Evolutionary conservation across 2,329 filamentous ascomycete species (phyloP), one percentile per base, ranked within the genome.

Genomic region (Ceratocystis eucalypticola): DNA sequence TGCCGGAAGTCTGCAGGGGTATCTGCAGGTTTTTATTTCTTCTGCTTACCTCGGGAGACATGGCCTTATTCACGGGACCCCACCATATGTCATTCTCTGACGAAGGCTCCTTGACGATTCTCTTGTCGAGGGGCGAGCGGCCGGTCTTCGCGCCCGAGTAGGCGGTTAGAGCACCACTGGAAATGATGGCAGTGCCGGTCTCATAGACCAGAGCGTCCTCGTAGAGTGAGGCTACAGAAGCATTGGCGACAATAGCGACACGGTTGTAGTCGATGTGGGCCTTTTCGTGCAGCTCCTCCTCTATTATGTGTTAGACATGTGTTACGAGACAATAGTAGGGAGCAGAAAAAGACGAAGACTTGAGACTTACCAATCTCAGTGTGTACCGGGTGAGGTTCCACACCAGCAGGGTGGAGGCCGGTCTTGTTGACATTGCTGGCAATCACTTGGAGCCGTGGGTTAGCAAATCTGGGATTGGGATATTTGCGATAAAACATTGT

Each of bases 241-340:
- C 92, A 80, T 99, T 97, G 79, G 91, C 89, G 69, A 87, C 92
- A 82, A 99, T 99, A 70, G 94, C 90, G 74, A 99, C 94, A 75
- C 91, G 89, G 79, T 97, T 89, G 77, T 97, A 99, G 83, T 99
- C 94, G 75, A 99, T 99, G 83, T 99, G 93, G 71, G 94, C 94
- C 75, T 88, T 91, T 79, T 96, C 91, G 78, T 97, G 92, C 69
- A 99, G 88, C 77, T 96, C 91, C 80, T 97, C 91, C 80, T 99
- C 82, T 80, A 70, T 65, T 55, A 48, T 8, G 66, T 62, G 67
- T 70, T 68, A 69, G 68, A 69, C 67, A 70, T 20, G 62, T 25
- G 53, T 45, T 37, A 10, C 37, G 5, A n/a, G 45, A 45, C 7
- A 25, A 7, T 5, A 61, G 1, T 20, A 45, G 61, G 44, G 22